These are phyloP conservation scores for Plasmodium gaboni DNA, from an alignment of 169 alveolate species.

Conservation along the genomic window DNA sequence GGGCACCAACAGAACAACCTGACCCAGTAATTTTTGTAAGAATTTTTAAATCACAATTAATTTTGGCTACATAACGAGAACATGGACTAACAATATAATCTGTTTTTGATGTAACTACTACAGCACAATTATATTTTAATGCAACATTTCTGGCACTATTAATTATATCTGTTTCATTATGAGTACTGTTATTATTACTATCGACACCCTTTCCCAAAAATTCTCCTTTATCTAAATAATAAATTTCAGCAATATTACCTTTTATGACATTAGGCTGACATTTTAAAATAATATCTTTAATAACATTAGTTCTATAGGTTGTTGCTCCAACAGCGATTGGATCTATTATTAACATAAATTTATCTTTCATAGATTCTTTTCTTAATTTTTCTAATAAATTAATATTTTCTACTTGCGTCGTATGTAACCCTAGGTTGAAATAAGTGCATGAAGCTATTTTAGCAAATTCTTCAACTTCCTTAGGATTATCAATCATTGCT, in stretches of 20 bases:
- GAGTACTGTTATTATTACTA: conserved; percentile 22
- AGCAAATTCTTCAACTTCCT: conserved; percentile 68
- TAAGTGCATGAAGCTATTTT: conserved; percentile 37
- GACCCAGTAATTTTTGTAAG: conserved; percentile 67
- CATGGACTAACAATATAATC: conserved; percentile 59
- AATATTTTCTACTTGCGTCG: conserved; percentile 52
- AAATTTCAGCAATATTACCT: conserved; percentile 71
- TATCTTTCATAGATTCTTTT: conserved; percentile 30
- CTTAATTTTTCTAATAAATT: conserved; percentile 42
- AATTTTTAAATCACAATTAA: conserved; percentile 57
- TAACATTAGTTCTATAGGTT: conserved; percentile 34
- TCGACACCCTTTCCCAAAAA: conserved; percentile 66
- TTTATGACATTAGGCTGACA: conserved; percentile 73
- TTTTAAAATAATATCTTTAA: conserved; percentile 39
- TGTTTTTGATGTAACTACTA: conserved; percentile 60
- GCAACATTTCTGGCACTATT: conserved; percentile 71
- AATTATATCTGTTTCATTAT: conserved; percentile 29
- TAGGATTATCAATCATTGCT: conserved; percentile 75
- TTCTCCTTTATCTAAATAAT: conserved; percentile 56
- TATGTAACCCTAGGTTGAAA: conserved; percentile 56
- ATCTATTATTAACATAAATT: conserved; percentile 39
- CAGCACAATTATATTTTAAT: conserved; percentile 55
- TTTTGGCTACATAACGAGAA: conserved; percentile 32
- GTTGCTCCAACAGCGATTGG: conserved; percentile 77
- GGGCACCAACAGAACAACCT: conserved; percentile 75